phyloP scores from a whole-genome alignment of 352 stramenopile genomes.

The Discostella stelligera region DNA sequence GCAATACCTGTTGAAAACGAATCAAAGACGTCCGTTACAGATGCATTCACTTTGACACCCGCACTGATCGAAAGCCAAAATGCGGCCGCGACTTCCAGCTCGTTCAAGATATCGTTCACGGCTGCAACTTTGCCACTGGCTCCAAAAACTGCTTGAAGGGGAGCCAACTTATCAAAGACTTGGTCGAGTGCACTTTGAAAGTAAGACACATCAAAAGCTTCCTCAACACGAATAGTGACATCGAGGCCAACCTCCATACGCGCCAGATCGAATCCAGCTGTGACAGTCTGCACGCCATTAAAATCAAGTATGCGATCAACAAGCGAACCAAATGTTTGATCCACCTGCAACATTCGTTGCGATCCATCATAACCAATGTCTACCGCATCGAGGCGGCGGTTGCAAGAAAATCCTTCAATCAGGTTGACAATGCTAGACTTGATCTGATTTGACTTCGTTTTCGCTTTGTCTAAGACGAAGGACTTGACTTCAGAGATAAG shows the following conservation, averaged over 20 bases:
- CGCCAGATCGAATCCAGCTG: slow-evolving; percentile 28
- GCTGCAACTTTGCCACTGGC: background rate
- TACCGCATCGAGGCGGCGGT: slow-evolving; percentile 11
- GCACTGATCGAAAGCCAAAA: slow-evolving; percentile 18
- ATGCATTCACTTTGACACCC: slow-evolving; percentile 2
- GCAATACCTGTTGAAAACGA: background rate
- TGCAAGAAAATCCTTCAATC: slow-evolving; percentile 6
- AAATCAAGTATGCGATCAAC: slow-evolving; percentile 3
- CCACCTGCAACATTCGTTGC: slow-evolving; percentile 21
- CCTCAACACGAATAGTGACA: slow-evolving; percentile 25
- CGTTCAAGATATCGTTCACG: slow-evolving; percentile 2
- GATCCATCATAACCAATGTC: slow-evolving; percentile 25
- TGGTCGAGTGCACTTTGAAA: slow-evolving; percentile 18
- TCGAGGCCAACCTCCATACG: slow-evolving; percentile 37
- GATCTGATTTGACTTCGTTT: slow-evolving; percentile 17
- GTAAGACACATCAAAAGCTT: slow-evolving; percentile 16
- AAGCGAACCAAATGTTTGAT: slow-evolving; percentile 8
- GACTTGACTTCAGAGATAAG: slow-evolving; percentile 19
- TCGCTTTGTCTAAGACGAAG: slow-evolving; percentile 14
- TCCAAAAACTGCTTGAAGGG: slow-evolving; percentile 30
- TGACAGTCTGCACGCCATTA: slow-evolving; percentile 6
- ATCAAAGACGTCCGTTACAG: slow-evolving; percentile 21
- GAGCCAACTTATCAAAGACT: slow-evolving; percentile 19
- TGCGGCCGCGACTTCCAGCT: background rate
- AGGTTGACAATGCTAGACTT: slow-evolving; percentile 3